Evolutionary conservation across 2,329 filamentous ascomycete species (phyloP).

Genomic region (Aspergillus sergii): DNA sequence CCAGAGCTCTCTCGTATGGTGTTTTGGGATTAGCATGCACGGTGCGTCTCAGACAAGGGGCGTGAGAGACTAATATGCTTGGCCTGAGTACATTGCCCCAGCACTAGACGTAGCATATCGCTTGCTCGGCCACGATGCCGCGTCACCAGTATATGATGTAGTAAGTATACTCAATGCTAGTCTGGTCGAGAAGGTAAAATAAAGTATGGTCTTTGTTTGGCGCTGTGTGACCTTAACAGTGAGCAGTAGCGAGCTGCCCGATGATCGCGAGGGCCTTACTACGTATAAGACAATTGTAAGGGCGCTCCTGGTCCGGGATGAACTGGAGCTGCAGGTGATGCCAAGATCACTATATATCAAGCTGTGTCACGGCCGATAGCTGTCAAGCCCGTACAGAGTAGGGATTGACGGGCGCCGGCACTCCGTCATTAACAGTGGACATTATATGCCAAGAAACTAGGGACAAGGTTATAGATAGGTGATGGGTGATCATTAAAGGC

Average conservation of each 20-base stretch:
- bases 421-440: too few species aligned
- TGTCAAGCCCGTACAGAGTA: background rate
- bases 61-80: background rate
- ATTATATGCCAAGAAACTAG: too few species aligned
- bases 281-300: background rate
- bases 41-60: background rate
- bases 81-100: background rate
- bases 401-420: background rate
- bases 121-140: background rate
- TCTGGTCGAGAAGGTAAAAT: background rate
- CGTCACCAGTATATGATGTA: background rate
- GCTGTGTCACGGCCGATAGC: background rate
- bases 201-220: background rate
- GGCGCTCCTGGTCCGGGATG: background rate
- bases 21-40: background rate
- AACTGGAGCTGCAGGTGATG: background rate
- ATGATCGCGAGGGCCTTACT: background rate
- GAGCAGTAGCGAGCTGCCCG: background rate
- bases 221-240: background rate
- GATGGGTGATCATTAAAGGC: background rate
- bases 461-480: too few species aligned
- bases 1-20: background rate
- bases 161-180: background rate
- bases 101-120: background rate
- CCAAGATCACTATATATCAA: background rate